Conservation (phyloP, 495 filamentous ascomycete genomes). For the Bryoglossum gracile region DNA sequence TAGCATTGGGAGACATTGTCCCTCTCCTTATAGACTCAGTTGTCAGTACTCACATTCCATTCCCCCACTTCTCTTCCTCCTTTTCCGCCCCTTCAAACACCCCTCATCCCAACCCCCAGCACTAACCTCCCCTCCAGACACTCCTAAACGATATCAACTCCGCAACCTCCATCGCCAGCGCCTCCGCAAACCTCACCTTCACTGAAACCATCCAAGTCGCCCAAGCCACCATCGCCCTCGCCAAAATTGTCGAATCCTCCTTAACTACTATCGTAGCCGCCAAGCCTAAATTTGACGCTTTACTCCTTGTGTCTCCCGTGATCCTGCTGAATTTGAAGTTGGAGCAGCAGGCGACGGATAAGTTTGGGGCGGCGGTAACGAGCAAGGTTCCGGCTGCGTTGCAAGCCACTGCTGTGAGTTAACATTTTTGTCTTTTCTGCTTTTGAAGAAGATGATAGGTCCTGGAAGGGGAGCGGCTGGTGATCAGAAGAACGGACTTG, state of each 20-base stretch:
- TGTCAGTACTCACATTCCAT: too few species aligned
- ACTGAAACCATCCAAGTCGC: constrained; percentile 27
- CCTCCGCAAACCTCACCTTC: constrained; percentile 22
- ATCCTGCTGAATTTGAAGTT: constrained; percentile 29
- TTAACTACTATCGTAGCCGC: constrained; percentile 24
- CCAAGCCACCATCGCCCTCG: constrained; percentile 20
- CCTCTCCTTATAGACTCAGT: constrained; percentile 23
- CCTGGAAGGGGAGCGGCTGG: too few species aligned
- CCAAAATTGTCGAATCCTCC: constrained; percentile 22
- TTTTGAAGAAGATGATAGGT: too few species aligned
- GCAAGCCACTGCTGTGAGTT: constrained; percentile 19
- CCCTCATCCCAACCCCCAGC: background rate
- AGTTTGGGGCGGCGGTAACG: constrained; percentile 26
- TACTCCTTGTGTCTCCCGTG: constrained; percentile 26
- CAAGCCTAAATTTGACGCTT: constrained; percentile 31
- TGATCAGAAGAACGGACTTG: too few species aligned
- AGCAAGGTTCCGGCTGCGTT: constrained; percentile 30
- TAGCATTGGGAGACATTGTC: constrained; percentile 18
- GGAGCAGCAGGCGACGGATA: constrained; percentile 29
- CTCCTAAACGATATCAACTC: constrained; percentile 29
- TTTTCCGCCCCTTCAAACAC: background rate
- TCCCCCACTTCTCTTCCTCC: too few species aligned
- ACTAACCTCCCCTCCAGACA: background rate
- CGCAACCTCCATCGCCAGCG: constrained; percentile 24
- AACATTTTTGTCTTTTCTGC: too few species aligned